phyloP scores from a whole-genome alignment of 495 filamentous ascomycete species.

The Aspergillus kassunensis region DNA sequence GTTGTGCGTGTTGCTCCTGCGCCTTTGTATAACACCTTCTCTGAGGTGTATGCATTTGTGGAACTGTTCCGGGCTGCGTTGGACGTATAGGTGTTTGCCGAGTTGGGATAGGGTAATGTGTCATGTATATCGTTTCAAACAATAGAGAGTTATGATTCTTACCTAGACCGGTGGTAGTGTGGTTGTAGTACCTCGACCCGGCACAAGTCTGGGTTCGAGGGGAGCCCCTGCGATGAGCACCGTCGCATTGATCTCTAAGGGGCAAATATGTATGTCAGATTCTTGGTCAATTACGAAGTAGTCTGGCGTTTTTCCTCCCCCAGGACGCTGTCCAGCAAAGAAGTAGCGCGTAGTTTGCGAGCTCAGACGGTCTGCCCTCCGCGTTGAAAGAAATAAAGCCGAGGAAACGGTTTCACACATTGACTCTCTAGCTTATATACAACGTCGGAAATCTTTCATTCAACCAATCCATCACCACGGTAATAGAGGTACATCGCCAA shows the following conservation, averaged over 20 bases:
- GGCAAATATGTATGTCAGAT: too few species aligned
- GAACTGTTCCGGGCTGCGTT: slow-evolving; percentile 41
- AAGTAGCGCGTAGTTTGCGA: too few species aligned
- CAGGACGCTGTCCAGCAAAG: too few species aligned
- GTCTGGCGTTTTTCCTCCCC: too few species aligned
- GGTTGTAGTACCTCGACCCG: too few species aligned
- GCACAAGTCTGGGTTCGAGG: too few species aligned
- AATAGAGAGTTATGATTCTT: too few species aligned
- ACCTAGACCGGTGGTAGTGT: too few species aligned
- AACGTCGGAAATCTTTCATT: slow-evolving; percentile 36
- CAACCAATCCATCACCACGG: slow-evolving; percentile 29
- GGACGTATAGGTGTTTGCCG: slow-evolving; percentile 1
- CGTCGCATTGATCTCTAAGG: too few species aligned
- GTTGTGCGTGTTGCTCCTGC: slow-evolving; percentile 92
- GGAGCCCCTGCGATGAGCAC: too few species aligned
- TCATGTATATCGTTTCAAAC: neutral
- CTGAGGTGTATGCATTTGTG: slow-evolving; percentile 74
- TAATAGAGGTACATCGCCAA: slow-evolving; percentile 43
- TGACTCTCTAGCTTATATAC: slow-evolving; percentile 46
- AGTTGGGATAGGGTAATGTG: neutral
- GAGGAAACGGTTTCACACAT: slow-evolving; percentile 30
- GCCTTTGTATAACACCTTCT: slow-evolving; percentile 83
- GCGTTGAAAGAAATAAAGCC: slow-evolving; percentile 1
- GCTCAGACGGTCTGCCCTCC: neutral
- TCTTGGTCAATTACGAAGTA: too few species aligned